These are phyloP conservation scores for Aspergillus sergii DNA, from an alignment of 2,329 filamentous ascomycete species.

Conservation along the genomic window DNA sequence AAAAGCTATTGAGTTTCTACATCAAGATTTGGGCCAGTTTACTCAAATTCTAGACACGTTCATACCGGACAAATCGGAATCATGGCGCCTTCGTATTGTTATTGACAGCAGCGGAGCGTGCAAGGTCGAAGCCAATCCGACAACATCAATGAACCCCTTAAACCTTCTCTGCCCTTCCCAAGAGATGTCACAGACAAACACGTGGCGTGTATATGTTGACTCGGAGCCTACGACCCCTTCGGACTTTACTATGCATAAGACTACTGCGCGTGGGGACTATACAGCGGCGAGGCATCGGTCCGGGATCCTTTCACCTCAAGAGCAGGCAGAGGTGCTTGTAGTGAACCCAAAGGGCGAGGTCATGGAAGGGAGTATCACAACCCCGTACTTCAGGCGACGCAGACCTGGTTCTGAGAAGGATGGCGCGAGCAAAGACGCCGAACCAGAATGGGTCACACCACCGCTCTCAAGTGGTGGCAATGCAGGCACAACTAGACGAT, in stretches of 20 bases:
- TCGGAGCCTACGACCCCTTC: conserved; percentile 52
- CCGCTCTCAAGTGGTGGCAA: conserved; percentile 77
- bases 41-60: conserved; percentile 30
- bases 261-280: conserved; percentile 73
- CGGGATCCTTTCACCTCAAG: conserved; percentile 49
- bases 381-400: conserved; percentile 74
- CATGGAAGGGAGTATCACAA: conserved; percentile 85
- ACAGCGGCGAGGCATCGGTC: conserved; percentile 67
- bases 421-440: background rate
- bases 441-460: conserved; percentile 77
- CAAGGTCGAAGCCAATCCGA: conserved; percentile 35
- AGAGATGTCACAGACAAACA: conserved; percentile 12
- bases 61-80: conserved; percentile 35
- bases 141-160: conserved; percentile 26
- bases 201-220: conserved; percentile 59
- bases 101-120: conserved; percentile 33
- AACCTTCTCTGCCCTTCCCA: conserved; percentile 31
- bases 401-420: conserved; percentile 1
- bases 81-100: conserved; percentile 43
- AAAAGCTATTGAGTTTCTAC: conserved; percentile 33
- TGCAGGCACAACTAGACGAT: conserved; percentile 77
- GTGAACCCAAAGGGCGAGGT: conserved; percentile 66
- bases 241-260: conserved; percentile 84
- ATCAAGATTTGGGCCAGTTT: conserved; percentile 33
- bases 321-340: conserved; percentile 72